These are phyloP conservation scores for Corynascus novoguineensis DNA, from an alignment of 495 filamentous ascomycete genomes.

Conservation along the genomic window DNA sequence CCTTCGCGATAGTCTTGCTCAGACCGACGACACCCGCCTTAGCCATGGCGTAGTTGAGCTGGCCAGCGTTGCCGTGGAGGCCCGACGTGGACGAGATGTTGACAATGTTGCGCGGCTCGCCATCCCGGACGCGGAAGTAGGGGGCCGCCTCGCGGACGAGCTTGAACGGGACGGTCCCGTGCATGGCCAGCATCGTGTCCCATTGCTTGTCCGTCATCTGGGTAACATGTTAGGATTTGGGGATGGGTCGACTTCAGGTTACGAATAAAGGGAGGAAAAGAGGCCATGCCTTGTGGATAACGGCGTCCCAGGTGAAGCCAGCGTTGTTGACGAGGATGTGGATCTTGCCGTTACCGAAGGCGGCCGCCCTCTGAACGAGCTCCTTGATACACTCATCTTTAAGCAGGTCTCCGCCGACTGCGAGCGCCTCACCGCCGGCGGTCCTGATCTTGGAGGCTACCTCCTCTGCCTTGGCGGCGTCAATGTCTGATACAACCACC, in stretches of 20 bases:
- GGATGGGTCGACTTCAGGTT: neutral
- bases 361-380: conserved; percentile 66
- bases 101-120: conserved; percentile 69
- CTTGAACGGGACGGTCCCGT: conserved; percentile 78
- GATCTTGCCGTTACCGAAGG: conserved; percentile 79
- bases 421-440: conserved; percentile 58
- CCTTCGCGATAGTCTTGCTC: conserved; percentile 82
- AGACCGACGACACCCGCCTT: conserved; percentile 77
- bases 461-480: conserved; percentile 59
- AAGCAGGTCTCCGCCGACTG: conserved; percentile 69
- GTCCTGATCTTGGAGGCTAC: conserved; percentile 61
- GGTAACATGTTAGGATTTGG: neutral
- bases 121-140: conserved; percentile 81
- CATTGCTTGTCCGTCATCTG: conserved; percentile 87
- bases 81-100: conserved; percentile 78
- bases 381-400: conserved; percentile 58
- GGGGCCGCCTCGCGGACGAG: conserved; percentile 72
- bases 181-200: conserved; percentile 76
- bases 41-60: conserved; percentile 78
- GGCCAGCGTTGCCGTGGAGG: conserved; percentile 77
- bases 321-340: conserved; percentile 87
- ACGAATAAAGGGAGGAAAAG: conserved; percentile 1
- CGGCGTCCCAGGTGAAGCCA: conserved; percentile 82
- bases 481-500: conserved; percentile 77
- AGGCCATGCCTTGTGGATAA: conserved; percentile 68